phyloP scores from a whole-genome alignment of 2,329 filamentous ascomycete genomes.

The Aureobasidium sp. region DNA sequence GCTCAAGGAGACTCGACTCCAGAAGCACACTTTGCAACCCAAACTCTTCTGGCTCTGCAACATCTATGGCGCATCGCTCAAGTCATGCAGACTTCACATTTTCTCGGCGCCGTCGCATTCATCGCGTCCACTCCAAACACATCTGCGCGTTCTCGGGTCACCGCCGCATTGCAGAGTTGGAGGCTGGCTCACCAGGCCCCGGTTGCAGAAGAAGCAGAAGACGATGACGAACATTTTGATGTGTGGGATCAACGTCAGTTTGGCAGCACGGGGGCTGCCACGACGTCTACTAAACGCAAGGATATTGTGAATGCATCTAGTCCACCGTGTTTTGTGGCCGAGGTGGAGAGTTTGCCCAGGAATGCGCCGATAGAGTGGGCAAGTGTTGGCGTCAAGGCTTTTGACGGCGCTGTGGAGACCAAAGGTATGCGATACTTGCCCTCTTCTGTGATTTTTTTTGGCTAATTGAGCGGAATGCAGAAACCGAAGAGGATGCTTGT shows the following conservation, averaged over 20 bases:
- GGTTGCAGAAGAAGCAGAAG: conserved; percentile 42
- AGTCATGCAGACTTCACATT: conserved; percentile 65
- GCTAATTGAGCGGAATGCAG: too few relatives aligned
- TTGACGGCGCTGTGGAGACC: not conserved
- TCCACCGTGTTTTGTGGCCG: conserved; percentile 66
- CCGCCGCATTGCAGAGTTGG: conserved; percentile 37
- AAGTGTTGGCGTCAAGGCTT: conserved; percentile 2
- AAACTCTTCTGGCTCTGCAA: conserved; percentile 70
- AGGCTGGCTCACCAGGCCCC: conserved; percentile 23
- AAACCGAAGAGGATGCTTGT: not conserved
- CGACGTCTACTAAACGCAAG: conserved; percentile 30
- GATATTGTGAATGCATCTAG: conserved; percentile 14
- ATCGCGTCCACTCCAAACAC: conserved; percentile 41
- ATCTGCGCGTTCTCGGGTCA: conserved; percentile 20
- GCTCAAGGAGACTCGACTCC: not conserved
- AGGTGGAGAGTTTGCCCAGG: conserved; percentile 71
- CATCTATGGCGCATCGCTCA: conserved; percentile 79
- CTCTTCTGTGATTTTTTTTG: too few relatives aligned
- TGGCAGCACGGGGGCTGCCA: conserved; percentile 21
- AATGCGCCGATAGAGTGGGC: conserved; percentile 72
- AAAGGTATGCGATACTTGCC: not conserved
- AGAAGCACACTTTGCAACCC: conserved; percentile 39
- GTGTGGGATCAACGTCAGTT: conserved; percentile 50
- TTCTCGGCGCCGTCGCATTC: conserved; percentile 70
- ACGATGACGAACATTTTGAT: conserved; percentile 49